Evolutionary conservation across 176 grass and related monocot genomes (phyloP).

Genomic region (Musa schizocarpa): DNA sequence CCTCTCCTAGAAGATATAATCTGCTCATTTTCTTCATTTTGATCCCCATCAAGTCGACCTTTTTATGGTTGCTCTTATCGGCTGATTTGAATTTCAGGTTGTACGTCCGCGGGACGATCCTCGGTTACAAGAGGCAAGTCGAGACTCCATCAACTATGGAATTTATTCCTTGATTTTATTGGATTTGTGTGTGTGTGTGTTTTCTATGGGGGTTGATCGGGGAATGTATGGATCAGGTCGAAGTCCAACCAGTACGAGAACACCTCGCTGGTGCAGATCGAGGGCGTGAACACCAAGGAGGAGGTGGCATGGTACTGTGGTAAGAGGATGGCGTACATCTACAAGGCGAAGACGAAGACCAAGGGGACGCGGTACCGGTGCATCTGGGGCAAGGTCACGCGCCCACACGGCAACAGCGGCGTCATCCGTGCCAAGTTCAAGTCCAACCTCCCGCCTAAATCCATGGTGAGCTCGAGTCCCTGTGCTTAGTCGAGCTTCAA

Average conservation of each 20-base stretch:
- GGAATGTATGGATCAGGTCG: slow-evolving; percentile 1
- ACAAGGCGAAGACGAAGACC: slow-evolving; percentile 2
- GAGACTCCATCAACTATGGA: neutral
- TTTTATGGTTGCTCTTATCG: neutral
- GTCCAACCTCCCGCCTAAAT: slow-evolving; percentile 8
- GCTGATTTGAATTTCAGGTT: neutral
- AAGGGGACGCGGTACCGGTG: slow-evolving; percentile 6
- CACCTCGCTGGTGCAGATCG: slow-evolving; percentile 6
- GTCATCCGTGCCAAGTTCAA: slow-evolving; percentile 9
- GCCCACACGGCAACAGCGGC: slow-evolving; percentile 2
- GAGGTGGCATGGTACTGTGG: slow-evolving; percentile 14
- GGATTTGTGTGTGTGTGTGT: neutral
- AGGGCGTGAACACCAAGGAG: slow-evolving; percentile 13
- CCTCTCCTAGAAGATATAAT: neutral
- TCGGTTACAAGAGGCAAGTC: slow-evolving; percentile 9
- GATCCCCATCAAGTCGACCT: neutral
- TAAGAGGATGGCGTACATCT: slow-evolving; percentile 12
- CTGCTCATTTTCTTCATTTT: neutral
- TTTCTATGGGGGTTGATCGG: neutral
- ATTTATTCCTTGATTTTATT: neutral
- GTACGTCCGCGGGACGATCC: slow-evolving; percentile 9
- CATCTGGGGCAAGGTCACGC: slow-evolving; percentile 14
- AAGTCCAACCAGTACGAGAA: slow-evolving; percentile 14
- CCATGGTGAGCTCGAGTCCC: neutral
- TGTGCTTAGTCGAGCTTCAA: neutral